Percentiles rank a stretch among this genome's conserved stretches.
phyloP scores from a whole-genome alignment of 2,329 filamentous ascomycete species.

The Nigrograna mackinnonii region DNA sequence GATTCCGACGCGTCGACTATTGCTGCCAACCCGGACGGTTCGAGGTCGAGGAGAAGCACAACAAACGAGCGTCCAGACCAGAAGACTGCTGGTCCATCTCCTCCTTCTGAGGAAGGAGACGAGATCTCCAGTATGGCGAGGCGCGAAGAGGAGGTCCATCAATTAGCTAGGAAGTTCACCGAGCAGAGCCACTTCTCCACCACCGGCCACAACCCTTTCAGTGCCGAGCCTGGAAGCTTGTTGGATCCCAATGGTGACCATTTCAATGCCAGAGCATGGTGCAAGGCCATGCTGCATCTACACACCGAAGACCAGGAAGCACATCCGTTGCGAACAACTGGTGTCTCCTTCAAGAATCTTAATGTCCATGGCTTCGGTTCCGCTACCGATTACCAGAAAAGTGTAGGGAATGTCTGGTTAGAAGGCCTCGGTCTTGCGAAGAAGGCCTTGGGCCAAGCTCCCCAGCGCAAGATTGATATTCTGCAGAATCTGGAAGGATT shows the following conservation, averaged over 20 bases:
- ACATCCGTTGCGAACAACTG: conserved; percentile 48
- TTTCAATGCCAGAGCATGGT: conserved; percentile 54
- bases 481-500: conserved; percentile 69
- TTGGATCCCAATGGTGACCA: conserved; percentile 51
- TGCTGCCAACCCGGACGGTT: conserved; percentile 22
- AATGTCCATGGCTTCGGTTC: conserved; percentile 54
- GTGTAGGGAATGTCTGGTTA: conserved; percentile 51
- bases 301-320: conserved; percentile 46
- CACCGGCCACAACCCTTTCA: conserved; percentile 41
- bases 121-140: conserved; percentile 17
- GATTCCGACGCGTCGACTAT: conserved; percentile 39
- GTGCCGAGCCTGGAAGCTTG: conserved; percentile 44
- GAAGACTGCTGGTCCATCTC: too few species aligned
- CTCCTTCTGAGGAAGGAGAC: conserved; percentile 13
- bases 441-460: conserved; percentile 35
- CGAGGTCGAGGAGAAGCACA: conserved; percentile 23
- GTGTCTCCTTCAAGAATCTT: conserved; percentile 50
- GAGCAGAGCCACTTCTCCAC: conserved; percentile 43
- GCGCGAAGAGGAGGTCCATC: conserved; percentile 41
- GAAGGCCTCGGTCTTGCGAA: conserved; percentile 43
- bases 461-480: conserved; percentile 60
- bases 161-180: conserved; percentile 48
- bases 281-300: conserved; percentile 54
- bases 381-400: conserved; percentile 56
- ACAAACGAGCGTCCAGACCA: conserved; percentile 13